Base-by-base conservation (phyloP, 1,284 basidiomycete genomes). In the Lentinula novae-zelandiae region DNA sequence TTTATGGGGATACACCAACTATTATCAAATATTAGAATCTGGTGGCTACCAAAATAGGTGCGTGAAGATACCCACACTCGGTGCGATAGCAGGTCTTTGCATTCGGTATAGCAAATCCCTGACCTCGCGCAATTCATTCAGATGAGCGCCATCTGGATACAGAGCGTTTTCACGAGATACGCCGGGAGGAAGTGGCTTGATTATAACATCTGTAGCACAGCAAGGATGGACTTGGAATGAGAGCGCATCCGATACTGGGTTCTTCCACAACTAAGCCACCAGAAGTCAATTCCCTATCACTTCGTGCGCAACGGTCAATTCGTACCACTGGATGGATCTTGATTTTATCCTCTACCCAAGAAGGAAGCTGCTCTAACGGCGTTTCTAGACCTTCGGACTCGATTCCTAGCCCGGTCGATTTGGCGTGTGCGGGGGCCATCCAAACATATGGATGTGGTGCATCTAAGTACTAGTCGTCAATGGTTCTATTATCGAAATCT, bases 371-470 rank as follows among this genome's bases (percentile, higher is more conserved):
- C 22, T 83, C 76, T 22, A 83, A 69, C 0, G 82, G 68, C 57
- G 90, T 70, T 74, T 95, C 92, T 20, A 85, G 73, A 0, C 86
- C 87, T 61, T 93, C 91, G 5, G 79, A 79, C 73, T 90, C 89
- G 65, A 95, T 86, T 0, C 90, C 92, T 2, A 95, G 78, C 0
- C 90, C 92, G 4, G 89, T 92, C 0, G 89, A 76, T 67, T 84
- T 76, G 0, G 90, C 86, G 60, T 79, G 81, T 2, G 91, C 87
- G 48, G 86, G 80, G 0, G 88, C 82, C 91, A 95, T 95, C 90
- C 89, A 93, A 13, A 92, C 86, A 70, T 91, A 93, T 3, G 89
- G 90, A 68, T 92, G 89, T 2, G 90, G 89, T 0, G 88, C 74
- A 66, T 79, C 46, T 57, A 22, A 10, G 1, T 27, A 33, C 13